Percentiles rank a stretch among this genome's conserved stretches.
phyloP scores from a whole-genome alignment of 1,139 yeast genomes.

The Candida freyschussii region DNA sequence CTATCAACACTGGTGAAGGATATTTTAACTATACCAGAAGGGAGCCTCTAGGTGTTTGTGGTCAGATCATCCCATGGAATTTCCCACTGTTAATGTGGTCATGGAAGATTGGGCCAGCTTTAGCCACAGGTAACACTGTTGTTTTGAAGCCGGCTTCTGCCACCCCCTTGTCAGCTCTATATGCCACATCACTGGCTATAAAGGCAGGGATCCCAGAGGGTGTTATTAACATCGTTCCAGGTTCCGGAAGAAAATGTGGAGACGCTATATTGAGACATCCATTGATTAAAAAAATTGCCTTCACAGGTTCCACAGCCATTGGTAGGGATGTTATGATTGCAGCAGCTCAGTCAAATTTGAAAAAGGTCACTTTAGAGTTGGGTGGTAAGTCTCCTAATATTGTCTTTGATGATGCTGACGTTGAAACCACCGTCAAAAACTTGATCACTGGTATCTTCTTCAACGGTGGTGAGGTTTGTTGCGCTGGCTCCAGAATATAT shows the following conservation, averaged over 20 bases:
- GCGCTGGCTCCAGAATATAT: conserved; percentile 81
- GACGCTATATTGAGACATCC: conserved; percentile 67
- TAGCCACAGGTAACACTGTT: conserved; percentile 76
- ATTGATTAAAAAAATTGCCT: conserved; percentile 71
- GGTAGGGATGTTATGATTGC: conserved; percentile 74
- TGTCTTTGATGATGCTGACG: conserved; percentile 70
- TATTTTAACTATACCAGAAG: conserved; percentile 55
- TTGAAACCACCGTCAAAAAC: conserved; percentile 60
- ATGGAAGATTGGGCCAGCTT: conserved; percentile 83
- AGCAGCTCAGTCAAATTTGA: conserved; percentile 66
- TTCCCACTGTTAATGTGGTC: conserved; percentile 80
- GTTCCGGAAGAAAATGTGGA: conserved; percentile 77
- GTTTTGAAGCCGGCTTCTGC: conserved; percentile 79
- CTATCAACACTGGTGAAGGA: conserved; percentile 58
- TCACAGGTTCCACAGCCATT: conserved; percentile 81
- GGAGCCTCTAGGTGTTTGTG: conserved; percentile 75
- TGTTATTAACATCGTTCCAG: conserved; percentile 70
- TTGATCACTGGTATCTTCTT: conserved; percentile 64
- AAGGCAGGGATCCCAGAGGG: conserved; percentile 78
- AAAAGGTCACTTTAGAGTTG: conserved; percentile 78
- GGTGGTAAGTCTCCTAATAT: conserved; percentile 89
- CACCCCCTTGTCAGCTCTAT: conserved; percentile 75
- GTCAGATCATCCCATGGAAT: conserved; percentile 44
- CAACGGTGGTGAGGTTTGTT: conserved; percentile 88
- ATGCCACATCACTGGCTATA: conserved; percentile 50